Conservation (phyloP, 2,329 filamentous ascomycete genomes). For the Nemania sp. region DNA sequence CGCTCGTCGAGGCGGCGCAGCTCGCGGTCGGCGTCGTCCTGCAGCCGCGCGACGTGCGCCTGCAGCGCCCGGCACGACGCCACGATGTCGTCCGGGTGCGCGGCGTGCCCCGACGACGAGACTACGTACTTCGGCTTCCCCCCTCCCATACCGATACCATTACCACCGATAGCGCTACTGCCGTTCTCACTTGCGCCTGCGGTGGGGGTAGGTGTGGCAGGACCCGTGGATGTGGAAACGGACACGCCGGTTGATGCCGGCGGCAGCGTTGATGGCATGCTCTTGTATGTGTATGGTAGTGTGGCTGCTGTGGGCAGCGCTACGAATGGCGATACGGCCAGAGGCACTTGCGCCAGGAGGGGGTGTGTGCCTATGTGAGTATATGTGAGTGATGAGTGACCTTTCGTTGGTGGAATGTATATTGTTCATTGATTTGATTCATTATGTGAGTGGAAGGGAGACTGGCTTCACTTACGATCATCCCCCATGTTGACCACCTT, state of each 20-base stretch:
- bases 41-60: slow-evolving; percentile 71
- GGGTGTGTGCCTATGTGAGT: slow-evolving; percentile 72
- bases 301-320: slow-evolving; percentile 87
- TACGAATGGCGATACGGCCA: slow-evolving; percentile 94
- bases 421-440: not conserved
- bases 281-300: slow-evolving; percentile 93
- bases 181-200: too few relatives aligned
- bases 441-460: slow-evolving; percentile 21
- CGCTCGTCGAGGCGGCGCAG: slow-evolving; percentile 71
- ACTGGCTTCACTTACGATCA: slow-evolving; percentile 38
- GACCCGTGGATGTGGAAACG: too few relatives aligned
- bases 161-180: too few relatives aligned
- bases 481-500: slow-evolving; percentile 44
- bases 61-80: slow-evolving; percentile 78
- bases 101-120: slow-evolving; percentile 76
- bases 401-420: too few relatives aligned
- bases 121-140: slow-evolving; percentile 73
- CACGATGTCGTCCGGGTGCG: slow-evolving; percentile 84
- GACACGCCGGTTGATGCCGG: slow-evolving; percentile 65
- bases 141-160: slow-evolving; percentile 37
- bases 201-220: too few relatives aligned
- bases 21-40: slow-evolving; percentile 67
- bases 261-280: slow-evolving; percentile 83
- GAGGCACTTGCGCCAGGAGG: slow-evolving; percentile 85
- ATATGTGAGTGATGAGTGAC: slow-evolving; percentile 12